phyloP scores from a whole-genome alignment of 441 rosid species.

The Pelargonium fulgidum region DNA sequence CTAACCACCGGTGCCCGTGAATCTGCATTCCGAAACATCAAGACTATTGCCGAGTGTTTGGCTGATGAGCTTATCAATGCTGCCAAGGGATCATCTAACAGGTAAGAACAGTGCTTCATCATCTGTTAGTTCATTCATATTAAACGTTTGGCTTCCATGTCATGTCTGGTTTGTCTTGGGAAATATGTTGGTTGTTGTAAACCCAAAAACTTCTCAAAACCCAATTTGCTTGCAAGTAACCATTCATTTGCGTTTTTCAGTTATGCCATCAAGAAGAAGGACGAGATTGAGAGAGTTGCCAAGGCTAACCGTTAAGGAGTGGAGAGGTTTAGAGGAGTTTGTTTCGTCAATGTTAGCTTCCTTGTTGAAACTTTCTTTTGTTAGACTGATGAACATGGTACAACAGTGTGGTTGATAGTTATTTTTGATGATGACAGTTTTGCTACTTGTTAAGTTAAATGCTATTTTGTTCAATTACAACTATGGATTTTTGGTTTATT shows the following conservation, averaged over 20 bases:
- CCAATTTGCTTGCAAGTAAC: neutral
- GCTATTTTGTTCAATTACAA: too few relatives aligned
- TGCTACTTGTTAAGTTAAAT: too few relatives aligned
- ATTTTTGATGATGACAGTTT: neutral
- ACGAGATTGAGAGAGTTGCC: conserved; percentile 84
- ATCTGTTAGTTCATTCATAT: too few relatives aligned
- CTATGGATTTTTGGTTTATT: too few relatives aligned
- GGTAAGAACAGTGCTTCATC: conserved; percentile 27
- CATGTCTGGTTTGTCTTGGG: neutral
- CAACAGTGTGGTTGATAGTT: neutral
- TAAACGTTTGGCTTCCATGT: neutral
- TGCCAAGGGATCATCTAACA: conserved; percentile 90
- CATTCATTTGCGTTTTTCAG: conserved; percentile 25
- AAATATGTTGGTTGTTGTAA: too few relatives aligned
- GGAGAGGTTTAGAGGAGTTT: neutral
- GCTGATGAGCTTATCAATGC: conserved; percentile 91
- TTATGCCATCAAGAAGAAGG: conserved; percentile 84
- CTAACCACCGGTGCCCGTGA: conserved; percentile 88
- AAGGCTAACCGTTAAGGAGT: conserved; percentile 72
- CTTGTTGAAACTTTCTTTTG: neutral
- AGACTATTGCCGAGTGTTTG: conserved; percentile 78
- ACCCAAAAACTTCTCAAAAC: too few relatives aligned
- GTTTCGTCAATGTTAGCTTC: neutral
- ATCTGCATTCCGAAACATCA: conserved; percentile 73
- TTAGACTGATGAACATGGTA: neutral